Conservation (phyloP, 2,329 filamentous ascomycete genomes). For the Drechslerella coelobrocha region DNA sequence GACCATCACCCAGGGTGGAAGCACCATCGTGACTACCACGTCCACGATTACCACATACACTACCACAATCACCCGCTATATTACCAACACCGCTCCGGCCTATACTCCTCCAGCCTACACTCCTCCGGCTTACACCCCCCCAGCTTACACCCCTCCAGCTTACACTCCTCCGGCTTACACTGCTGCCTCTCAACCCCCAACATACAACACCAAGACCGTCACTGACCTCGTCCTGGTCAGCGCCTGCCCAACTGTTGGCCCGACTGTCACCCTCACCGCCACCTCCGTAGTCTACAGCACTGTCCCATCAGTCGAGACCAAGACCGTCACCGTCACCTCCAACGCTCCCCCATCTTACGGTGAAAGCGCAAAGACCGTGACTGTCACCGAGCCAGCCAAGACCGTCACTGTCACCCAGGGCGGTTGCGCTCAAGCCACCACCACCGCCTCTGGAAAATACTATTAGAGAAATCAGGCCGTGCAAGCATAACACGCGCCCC, state of each 20-base stretch:
- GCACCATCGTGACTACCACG: slow-evolving; percentile 50
- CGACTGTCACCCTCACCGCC: slow-evolving; percentile 5
- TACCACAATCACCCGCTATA: slow-evolving; percentile 53
- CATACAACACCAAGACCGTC: slow-evolving; percentile 17
- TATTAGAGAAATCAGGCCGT: slow-evolving; percentile 10
- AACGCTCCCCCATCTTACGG: neutral
- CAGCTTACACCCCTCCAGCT: slow-evolving; percentile 38
- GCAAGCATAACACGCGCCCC: no score
- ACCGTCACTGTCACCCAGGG: slow-evolving; percentile 41
- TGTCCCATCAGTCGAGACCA: slow-evolving; percentile 6
- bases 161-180: slow-evolving; percentile 43
- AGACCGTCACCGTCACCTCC: slow-evolving; percentile 15
- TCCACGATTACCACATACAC: slow-evolving; percentile 54
- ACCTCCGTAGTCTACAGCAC: slow-evolving; percentile 25
- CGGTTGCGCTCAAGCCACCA: slow-evolving; percentile 4
- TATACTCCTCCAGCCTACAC: slow-evolving; percentile 14
- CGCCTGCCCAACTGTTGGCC: slow-evolving; percentile 18
- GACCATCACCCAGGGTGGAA: slow-evolving; percentile 51
- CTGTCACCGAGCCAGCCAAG: slow-evolving; percentile 34
- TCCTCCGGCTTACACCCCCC: slow-evolving; percentile 16
- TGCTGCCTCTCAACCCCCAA: slow-evolving; percentile 5
- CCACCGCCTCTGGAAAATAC: slow-evolving; percentile 9
- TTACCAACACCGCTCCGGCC: slow-evolving; percentile 53
- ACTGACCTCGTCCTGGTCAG: slow-evolving; percentile 35
- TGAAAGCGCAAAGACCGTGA: slow-evolving; percentile 24